These are phyloP conservation scores for Hypocreales sp. DNA, from an alignment of 2,329 filamentous ascomycete genomes.

Conservation along the genomic window DNA sequence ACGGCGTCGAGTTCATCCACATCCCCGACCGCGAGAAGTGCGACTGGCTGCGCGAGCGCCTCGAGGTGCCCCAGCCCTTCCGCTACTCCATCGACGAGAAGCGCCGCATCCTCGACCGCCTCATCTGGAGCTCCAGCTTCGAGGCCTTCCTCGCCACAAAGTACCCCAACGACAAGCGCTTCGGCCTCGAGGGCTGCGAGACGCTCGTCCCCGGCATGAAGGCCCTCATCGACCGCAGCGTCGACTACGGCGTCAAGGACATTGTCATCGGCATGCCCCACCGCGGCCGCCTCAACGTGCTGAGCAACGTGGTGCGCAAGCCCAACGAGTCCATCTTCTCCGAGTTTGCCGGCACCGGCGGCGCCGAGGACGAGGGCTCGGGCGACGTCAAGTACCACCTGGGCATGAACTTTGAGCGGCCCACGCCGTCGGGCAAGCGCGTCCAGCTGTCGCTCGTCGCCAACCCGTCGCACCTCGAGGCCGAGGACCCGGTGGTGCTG, in stretches of 20 bases:
- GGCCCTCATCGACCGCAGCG: slow-evolving; percentile 92
- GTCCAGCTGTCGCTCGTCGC: slow-evolving; percentile 98
- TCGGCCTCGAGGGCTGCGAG: slow-evolving; percentile 94
- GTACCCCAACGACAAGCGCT: slow-evolving; percentile 99
- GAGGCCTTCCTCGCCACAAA: slow-evolving; percentile 92
- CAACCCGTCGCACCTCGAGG: slow-evolving; percentile 96
- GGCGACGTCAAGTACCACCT: slow-evolving; percentile 99
- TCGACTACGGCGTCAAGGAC: slow-evolving; percentile 97
- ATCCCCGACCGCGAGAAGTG: slow-evolving; percentile 95
- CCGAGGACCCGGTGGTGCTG: slow-evolving; percentile 92
- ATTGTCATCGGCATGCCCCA: slow-evolving; percentile 99
- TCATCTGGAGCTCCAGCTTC: slow-evolving; percentile 98
- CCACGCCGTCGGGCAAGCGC: slow-evolving; percentile 93
- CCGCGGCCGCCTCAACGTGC: slow-evolving; percentile 91
- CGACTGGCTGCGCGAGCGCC: slow-evolving; percentile 91
- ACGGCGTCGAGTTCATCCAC: slow-evolving; percentile 96
- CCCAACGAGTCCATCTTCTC: slow-evolving; percentile 99
- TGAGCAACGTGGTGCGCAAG: slow-evolving; percentile 97
- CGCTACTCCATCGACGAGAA: slow-evolving; percentile 98
- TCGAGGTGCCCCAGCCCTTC: slow-evolving; percentile 89
- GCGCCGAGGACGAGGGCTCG: slow-evolving; percentile 86
- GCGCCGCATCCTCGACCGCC: slow-evolving; percentile 86
- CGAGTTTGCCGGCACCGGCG: slow-evolving; percentile 81
- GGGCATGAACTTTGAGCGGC: slow-evolving; percentile 99
- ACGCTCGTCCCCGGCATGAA: slow-evolving; percentile 98